Evolutionary conservation across 805 yeast species (phyloP), one percentile per base, ranked within the genome.

Genomic region (Wilhelminamyces savonicus): DNA sequence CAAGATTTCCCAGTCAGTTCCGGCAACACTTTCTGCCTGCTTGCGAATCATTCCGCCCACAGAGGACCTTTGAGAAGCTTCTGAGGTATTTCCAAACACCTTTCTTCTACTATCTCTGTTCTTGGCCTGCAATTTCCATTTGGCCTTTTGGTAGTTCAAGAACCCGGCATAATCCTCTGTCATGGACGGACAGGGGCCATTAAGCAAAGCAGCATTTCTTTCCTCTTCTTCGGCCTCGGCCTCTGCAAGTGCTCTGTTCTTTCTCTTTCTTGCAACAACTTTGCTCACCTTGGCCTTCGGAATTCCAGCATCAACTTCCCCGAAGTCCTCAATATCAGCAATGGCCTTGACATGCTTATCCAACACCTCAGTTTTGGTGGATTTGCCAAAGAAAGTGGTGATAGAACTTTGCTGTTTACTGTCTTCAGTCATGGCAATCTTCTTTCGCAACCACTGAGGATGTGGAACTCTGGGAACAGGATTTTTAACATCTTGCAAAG

Each of bases 381-480:
- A 52, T 24, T 60, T 59, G 7, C 56, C 43, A 42, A 87, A 80
- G 50, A 82, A 83, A 2, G 59, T 59, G 1, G 69, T 54, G 28
- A 90, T 59, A 0, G 76, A 72, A 2, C 77, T 66, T 54, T 90
- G 97, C 46, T 83, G 83, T 46, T 73, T 66, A 34, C 71, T 74
- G 49, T 84, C 90, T 31, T 76, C 75, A 32, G 66, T 72, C 5
- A 59, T 59, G 2, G 69, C 66, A 31, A 90, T 76, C 35, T 71
- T 72, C 42, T 70, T 78, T 35, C 69, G 71, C 32, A 92, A 64
- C 99, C 99, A 92, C 18, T 81, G 92, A 0, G 99, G 99, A 48
- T 90, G 97, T 4, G 74, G 74, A 5, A 94, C 90, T 43, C 97
- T 67, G 4, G 97, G 97, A 25, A 94, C 97, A 0, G 99, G 99